Conservation (phyloP, 129 eudicot genomes). For the Flaveria robusta region DNA sequence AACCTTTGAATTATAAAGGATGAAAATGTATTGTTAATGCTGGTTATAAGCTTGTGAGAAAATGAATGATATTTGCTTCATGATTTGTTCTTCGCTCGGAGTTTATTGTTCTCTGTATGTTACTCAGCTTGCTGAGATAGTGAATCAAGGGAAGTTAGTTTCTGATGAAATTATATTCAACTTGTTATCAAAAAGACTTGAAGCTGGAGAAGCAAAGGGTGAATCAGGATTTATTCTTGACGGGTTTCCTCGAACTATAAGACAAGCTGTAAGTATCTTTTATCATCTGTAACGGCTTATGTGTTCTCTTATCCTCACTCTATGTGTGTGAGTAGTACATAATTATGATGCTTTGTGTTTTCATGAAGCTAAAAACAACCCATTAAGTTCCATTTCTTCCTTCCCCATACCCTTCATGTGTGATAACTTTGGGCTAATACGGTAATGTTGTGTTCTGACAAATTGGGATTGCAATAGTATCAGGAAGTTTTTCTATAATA, state of each 20-base stretch:
- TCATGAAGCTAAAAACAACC: slow-evolving; percentile 15
- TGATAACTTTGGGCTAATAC: neutral
- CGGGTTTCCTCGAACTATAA: slow-evolving; percentile 94
- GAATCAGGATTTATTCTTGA: slow-evolving; percentile 96
- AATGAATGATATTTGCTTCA: neutral
- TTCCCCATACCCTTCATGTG: neutral
- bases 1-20: neutral
- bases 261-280: slow-evolving; percentile 81
- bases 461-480: neutral
- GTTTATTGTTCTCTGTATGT: slow-evolving; percentile 3
- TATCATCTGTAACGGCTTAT: neutral
- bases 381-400: neutral
- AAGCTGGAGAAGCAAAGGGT: slow-evolving; percentile 83
- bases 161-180: slow-evolving; percentile 90
- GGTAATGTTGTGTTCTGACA: neutral
- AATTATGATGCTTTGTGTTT: slow-evolving; percentile 15
- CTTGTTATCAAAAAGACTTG: slow-evolving; percentile 87
- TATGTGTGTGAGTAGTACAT: neutral
- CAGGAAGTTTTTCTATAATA: neutral
- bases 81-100: neutral
- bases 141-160: slow-evolving; percentile 90
- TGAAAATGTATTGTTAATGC: neutral
- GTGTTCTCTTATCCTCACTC: neutral
- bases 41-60: neutral
- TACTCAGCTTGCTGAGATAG: slow-evolving; percentile 80